Evolutionary conservation across 2,329 filamentous ascomycete genomes (phyloP).

Genomic region (Cladophialophora yegresii): DNA sequence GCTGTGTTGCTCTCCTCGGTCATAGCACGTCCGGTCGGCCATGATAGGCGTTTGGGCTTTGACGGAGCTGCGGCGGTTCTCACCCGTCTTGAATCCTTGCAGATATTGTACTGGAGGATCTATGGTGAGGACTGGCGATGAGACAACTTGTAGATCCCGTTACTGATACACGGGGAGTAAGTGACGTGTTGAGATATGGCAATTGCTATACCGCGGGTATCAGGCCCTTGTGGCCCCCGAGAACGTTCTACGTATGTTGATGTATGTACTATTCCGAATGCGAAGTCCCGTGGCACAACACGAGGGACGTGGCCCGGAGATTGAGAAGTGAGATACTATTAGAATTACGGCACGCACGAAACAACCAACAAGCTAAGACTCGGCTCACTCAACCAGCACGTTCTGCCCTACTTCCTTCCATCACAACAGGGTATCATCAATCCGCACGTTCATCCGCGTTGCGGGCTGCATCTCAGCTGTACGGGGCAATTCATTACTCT

Average conservation of each 20-base stretch:
- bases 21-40: background rate
- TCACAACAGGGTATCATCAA: slow-evolving; percentile 1
- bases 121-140: background rate
- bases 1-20: background rate
- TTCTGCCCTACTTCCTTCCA: background rate
- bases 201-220: background rate
- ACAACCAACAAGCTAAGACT: background rate
- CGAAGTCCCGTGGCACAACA: background rate
- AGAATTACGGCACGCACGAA: background rate
- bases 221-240: too few relatives aligned
- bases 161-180: background rate
- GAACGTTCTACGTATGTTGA: background rate
- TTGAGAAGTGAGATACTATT: background rate
- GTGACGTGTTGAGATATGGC: background rate
- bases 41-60: too few relatives aligned
- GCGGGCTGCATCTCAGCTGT: background rate
- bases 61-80: background rate
- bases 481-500: background rate
- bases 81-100: background rate
- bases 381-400: background rate
- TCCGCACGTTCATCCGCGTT: background rate
- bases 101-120: background rate
- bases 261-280: background rate
- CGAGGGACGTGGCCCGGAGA: too few relatives aligned
- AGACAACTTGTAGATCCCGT: background rate